Percentiles rank a stretch among this genome's conserved stretches.
Evolutionary conservation across 2,329 filamentous ascomycete genomes (phyloP).

Genomic region (Penicillium sp.): DNA sequence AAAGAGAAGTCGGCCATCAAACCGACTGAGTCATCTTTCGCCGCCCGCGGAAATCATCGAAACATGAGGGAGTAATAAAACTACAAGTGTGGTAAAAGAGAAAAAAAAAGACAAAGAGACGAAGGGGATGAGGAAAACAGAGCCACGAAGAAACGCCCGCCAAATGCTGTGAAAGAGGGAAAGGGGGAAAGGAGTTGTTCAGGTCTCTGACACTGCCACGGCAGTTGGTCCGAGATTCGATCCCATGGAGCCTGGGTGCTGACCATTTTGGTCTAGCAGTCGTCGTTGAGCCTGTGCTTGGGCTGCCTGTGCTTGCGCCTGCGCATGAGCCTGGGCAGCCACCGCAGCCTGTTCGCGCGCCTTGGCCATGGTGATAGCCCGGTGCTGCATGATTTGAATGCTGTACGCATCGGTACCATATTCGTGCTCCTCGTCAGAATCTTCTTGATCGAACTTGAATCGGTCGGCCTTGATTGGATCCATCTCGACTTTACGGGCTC

Average conservation of each 20-base stretch:
- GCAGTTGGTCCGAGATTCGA: slow-evolving; percentile 31
- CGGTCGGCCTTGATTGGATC: slow-evolving; percentile 59
- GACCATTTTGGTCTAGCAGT: slow-evolving; percentile 35
- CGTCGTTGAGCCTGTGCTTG: slow-evolving; percentile 38
- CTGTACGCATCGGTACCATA: slow-evolving; percentile 72
- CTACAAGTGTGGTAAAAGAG: slow-evolving; percentile 27
- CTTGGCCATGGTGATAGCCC: slow-evolving; percentile 49
- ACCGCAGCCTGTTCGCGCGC: slow-evolving; percentile 43
- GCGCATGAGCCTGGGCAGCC: slow-evolving; percentile 44
- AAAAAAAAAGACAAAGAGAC: slow-evolving; percentile 21
- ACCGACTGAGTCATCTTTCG: slow-evolving; percentile 17
- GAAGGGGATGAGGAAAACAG: slow-evolving; percentile 20
- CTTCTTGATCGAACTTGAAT: slow-evolving; percentile 86
- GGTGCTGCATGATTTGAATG: slow-evolving; percentile 56
- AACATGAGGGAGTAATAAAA: slow-evolving; percentile 29
- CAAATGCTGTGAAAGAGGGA: slow-evolving; percentile 31
- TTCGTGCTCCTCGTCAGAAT: slow-evolving; percentile 70
- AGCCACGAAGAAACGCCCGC: slow-evolving; percentile 32
- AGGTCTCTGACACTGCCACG: slow-evolving; percentile 31
- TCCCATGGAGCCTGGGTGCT: slow-evolving; percentile 17
- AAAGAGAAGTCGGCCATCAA: slow-evolving; percentile 13
- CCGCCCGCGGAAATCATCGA: slow-evolving; percentile 21
- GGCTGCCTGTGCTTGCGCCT: slow-evolving; percentile 41
- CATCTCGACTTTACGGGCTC: slow-evolving; percentile 49
- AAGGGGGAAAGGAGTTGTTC: slow-evolving; percentile 20